Base-by-base conservation (phyloP, 495 filamentous ascomycete genomes). In the Podospora anserina region DNA sequence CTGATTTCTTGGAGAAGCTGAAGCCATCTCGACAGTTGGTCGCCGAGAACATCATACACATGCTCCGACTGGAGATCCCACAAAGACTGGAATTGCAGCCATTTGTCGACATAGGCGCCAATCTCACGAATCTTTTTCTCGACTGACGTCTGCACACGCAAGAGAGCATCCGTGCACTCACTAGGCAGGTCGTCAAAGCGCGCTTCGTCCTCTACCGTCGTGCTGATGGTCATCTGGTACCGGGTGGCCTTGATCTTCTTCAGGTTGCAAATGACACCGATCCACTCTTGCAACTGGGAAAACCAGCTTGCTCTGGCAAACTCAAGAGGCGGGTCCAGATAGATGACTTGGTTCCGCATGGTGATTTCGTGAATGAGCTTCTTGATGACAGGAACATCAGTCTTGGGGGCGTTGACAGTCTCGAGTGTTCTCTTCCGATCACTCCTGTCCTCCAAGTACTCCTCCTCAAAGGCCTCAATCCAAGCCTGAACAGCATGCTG, bases 1-100 rank as follows among this genome's bases (percentile, higher is more conserved):
- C 96, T 87, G 71, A 99, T 97, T 74, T 98, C 95, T 74, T 96
- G 92, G 23, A 99, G 89, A 7, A 97, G 79, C 76, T 97, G 93
- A 16, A 98, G 85, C 95, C 95, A 99, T 66, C 90, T 87, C 4
- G 92, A 89, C 7, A 99, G 83, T 72, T 97, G 88, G 61, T 97
- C 93, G n/a, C 93, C 92, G 1, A 99, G 82, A 26, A 91, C 84
- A 65, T 94, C 91, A 71, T 96, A 96, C 0, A 99, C 92, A 69
- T 97, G 91, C 71, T 97, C 96, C 4, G 93, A 91, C 75, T 96
- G 93, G 66, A 99, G 82, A 81, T 99, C 95, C 95, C 95, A 99
- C 23, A 99, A 85, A 3, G 94, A 97, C 80, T 99, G 95, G 80
- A 98, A 99, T 74, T 97, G 95, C 49, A 98, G 82, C 95, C 95